A percentile compares a stretch with the other conserved stretches of the same genome.
phyloP scores from a whole-genome alignment of 331 rosid species.

The Quercus lobata region DNA sequence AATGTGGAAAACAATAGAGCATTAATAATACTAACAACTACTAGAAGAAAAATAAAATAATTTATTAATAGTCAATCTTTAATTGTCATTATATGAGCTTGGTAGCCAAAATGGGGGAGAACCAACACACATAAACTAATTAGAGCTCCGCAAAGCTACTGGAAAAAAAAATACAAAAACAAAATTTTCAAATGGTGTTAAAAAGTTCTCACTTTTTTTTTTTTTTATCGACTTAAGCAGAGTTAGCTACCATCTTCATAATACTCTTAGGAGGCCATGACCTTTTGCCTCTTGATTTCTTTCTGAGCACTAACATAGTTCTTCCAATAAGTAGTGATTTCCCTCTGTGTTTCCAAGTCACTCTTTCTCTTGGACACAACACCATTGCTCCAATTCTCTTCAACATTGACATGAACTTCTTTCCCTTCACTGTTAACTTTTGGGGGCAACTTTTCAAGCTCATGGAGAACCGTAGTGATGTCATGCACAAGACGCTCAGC shows the following conservation, averaged over 20 bases:
- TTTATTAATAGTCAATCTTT: too few species aligned
- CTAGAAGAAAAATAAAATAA: too few species aligned
- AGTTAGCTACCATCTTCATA: too few species aligned
- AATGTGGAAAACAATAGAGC: rapidly evolving
- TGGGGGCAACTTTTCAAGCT: constrained; percentile 52
- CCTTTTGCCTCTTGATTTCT: constrained; percentile 1
- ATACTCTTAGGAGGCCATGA: not conserved
- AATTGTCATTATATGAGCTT: too few species aligned
- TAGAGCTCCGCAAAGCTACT: too few species aligned
- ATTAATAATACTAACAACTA: too few species aligned
- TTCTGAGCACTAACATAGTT: constrained; percentile 42
- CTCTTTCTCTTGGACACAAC: constrained; percentile 24
- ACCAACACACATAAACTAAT: too few species aligned
- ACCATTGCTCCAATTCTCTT: not conserved
- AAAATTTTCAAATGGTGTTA: too few species aligned
- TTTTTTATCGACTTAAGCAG: too few species aligned
- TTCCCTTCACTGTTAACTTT: constrained; percentile 2
- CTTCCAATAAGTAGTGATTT: constrained; percentile 48
- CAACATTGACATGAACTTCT: not conserved
- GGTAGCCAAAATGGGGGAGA: too few species aligned
- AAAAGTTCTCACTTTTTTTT: too few species aligned
- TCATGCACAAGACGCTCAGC: constrained; percentile 62
- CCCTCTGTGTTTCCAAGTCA: constrained; percentile 42
- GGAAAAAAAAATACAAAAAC: too few species aligned
- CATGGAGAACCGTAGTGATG: constrained; percentile 47